Conservation (phyloP, 805 yeast species). For the Wickerhamiella vanderwaltii region DNA sequence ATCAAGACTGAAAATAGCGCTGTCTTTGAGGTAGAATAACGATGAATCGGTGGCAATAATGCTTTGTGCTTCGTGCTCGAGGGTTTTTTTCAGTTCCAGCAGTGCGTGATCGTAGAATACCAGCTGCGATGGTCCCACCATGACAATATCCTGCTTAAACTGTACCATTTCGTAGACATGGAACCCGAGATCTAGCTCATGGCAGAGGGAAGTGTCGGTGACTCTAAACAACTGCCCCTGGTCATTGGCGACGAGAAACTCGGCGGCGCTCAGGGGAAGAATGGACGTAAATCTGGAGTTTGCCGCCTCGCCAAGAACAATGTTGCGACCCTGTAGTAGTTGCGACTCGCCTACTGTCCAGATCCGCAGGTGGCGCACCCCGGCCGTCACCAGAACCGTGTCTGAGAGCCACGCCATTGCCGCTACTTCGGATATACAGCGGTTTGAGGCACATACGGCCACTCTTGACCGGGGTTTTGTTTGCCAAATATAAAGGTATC, state of each 20-base stretch:
- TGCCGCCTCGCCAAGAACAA: slow-evolving; percentile 39
- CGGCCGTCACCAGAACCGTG: slow-evolving; percentile 40
- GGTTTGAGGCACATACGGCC: slow-evolving; percentile 39
- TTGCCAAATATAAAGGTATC: slow-evolving; percentile 53
- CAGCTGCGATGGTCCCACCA: neutral
- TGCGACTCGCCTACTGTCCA: slow-evolving; percentile 38
- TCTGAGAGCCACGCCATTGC: slow-evolving; percentile 45
- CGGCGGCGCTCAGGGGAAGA: slow-evolving; percentile 27
- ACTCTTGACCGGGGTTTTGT: slow-evolving; percentile 25
- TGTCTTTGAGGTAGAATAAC: neutral
- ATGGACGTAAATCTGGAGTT: slow-evolving; percentile 39
- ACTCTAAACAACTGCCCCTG: slow-evolving; percentile 14
- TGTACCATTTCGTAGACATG: neutral
- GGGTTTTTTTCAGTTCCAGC: neutral
- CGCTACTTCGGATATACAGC: slow-evolving; percentile 48
- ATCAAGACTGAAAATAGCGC: neutral
- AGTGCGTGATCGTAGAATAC: neutral
- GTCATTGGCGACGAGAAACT: slow-evolving; percentile 16
- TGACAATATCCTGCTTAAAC: neutral
- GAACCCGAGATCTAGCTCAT: neutral
- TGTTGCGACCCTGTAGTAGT: slow-evolving; percentile 46
- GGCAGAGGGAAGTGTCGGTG: neutral
- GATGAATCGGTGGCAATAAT: neutral
- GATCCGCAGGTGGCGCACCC: slow-evolving; percentile 47
- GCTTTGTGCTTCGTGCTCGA: neutral